A percentile compares a stretch with the other conserved stretches of the same genome.
These are phyloP conservation scores for Chalciporus piperatus DNA, from an alignment of 768 basidiomycete species.

Conservation along the genomic window DNA sequence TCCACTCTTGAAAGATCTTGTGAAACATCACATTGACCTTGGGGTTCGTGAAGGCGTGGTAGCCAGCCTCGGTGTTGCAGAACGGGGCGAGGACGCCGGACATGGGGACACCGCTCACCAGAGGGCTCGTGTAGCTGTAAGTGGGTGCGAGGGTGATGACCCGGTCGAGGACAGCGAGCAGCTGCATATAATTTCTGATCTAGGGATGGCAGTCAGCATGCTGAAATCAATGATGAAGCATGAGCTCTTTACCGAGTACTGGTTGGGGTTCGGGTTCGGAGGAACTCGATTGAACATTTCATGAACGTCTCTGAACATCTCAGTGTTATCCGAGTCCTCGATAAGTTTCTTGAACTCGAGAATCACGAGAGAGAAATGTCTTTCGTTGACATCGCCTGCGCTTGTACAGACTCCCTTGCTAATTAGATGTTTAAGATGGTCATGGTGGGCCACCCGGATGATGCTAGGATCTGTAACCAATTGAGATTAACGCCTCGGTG, in stretches of 20 bases:
- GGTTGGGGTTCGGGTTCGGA: neutral
- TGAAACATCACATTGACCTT: constrained; percentile 47
- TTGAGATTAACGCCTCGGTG: constrained; percentile 5
- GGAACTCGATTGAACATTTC: constrained; percentile 21
- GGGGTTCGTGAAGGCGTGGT: constrained; percentile 32
- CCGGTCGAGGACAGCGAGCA: constrained; percentile 34
- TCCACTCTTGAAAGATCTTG: constrained; percentile 50
- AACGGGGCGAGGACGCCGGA: constrained; percentile 22
- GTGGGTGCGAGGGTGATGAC: constrained; percentile 15
- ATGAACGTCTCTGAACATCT: constrained; percentile 20
- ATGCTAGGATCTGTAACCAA: constrained; percentile 6
- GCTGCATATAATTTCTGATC: constrained; percentile 6
- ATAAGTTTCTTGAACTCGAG: constrained; percentile 24
- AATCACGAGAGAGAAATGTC: constrained; percentile 10
- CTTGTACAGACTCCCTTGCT: constrained; percentile 7
- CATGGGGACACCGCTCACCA: constrained; percentile 22
- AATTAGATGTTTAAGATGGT: constrained; percentile 30
- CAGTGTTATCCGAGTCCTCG: constrained; percentile 17
- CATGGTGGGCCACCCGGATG: constrained; percentile 10
- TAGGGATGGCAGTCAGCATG: too few species aligned
- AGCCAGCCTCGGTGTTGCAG: constrained; percentile 23
- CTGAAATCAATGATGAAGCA: too few species aligned
- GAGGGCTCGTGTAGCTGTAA: constrained; percentile 15
- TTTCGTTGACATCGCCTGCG: constrained; percentile 7
- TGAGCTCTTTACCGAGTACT: neutral